Evolutionary conservation across 179 eudicot genomes (phyloP).

Genomic region (Kewa caespitosa): DNA sequence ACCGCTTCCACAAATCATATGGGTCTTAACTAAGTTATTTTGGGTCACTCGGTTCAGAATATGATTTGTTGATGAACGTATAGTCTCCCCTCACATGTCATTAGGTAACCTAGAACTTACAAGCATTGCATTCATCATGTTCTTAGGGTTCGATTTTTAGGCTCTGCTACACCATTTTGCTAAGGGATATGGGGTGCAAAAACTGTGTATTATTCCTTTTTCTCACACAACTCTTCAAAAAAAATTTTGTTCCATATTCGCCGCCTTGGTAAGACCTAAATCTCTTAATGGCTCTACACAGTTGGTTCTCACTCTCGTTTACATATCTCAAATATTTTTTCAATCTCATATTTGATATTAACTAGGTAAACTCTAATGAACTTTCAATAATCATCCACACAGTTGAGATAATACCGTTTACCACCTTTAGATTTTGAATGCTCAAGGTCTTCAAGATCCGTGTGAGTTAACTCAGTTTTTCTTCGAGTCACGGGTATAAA

Average conservation of each 20-base stretch:
- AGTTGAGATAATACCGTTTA: constrained; percentile 1
- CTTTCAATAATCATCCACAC: constrained; percentile 3
- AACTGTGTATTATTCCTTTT: no score
- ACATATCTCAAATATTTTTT: not conserved
- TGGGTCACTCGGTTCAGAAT: not conserved
- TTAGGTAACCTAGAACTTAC: not conserved
- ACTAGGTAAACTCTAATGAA: not conserved
- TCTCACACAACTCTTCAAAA: no score
- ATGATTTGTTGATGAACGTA: not conserved
- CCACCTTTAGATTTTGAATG: constrained; percentile 1
- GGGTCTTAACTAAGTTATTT: no score
- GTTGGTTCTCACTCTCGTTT: no score
- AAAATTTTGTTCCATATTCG: no score
- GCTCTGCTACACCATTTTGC: no score
- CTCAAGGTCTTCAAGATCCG: not conserved
- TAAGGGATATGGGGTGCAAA: no score
- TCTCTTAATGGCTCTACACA: not conserved
- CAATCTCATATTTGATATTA: not conserved
- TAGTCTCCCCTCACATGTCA: not conserved
- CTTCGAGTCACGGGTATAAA: not conserved
- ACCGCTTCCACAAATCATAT: no score
- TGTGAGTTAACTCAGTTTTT: not conserved
- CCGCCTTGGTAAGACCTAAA: no score
- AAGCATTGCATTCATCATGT: no score
- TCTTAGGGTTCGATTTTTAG: no score